These are phyloP conservation scores for Plasmodium fragile DNA, from an alignment of 169 alveolate species.

Conservation along the genomic window DNA sequence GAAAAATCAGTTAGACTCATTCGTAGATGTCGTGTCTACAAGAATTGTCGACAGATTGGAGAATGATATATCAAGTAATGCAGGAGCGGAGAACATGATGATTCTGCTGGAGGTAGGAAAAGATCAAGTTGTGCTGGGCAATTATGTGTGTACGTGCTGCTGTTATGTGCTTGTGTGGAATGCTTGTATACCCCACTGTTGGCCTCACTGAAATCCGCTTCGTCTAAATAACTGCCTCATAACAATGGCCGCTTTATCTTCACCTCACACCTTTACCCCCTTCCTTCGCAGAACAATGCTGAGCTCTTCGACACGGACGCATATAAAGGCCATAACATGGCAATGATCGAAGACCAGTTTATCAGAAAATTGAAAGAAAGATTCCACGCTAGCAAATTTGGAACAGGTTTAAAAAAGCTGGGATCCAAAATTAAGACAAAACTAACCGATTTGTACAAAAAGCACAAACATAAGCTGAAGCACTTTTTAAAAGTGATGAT, in stretches of 20 bases:
- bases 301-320: slow-evolving; percentile 45
- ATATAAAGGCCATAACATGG: slow-evolving; percentile 37
- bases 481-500: slow-evolving; percentile 32
- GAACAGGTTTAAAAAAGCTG: slow-evolving; percentile 15
- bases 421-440: slow-evolving; percentile 37
- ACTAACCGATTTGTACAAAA: slow-evolving; percentile 13
- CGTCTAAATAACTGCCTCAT: not conserved
- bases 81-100: slow-evolving; percentile 20
- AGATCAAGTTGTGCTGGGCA: not conserved
- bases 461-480: slow-evolving; percentile 50
- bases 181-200: not conserved
- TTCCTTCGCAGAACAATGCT: slow-evolving; percentile 45
- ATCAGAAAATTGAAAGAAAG: slow-evolving; percentile 54
- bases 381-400: slow-evolving; percentile 55
- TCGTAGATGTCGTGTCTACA: slow-evolving; percentile 55
- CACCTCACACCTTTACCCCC: not conserved
- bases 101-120: slow-evolving; percentile 34
- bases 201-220: not conserved
- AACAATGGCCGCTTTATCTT: not conserved
- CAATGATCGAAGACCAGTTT: slow-evolving; percentile 53
- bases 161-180: not conserved
- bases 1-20: slow-evolving; percentile 62
- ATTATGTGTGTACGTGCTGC: not conserved
- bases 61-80: slow-evolving; percentile 27
- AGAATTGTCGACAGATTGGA: slow-evolving; percentile 66